These are phyloP conservation scores for Sugiyamaella neomexicana DNA, from an alignment of 1,139 yeast species.

Conservation along the genomic window DNA sequence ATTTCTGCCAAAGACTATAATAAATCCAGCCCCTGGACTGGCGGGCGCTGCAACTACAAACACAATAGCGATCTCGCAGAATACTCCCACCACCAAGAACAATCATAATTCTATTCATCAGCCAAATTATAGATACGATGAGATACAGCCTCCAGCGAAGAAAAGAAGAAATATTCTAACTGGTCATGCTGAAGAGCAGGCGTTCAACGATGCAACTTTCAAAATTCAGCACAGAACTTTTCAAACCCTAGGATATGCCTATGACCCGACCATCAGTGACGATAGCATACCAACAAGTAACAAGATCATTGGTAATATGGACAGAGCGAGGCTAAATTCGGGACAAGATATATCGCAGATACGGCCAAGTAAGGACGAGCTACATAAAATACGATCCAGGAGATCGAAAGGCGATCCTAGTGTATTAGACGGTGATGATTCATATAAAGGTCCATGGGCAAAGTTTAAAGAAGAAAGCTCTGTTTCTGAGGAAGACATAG, in stretches of 20 bases:
- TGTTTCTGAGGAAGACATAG: slow-evolving; percentile 25
- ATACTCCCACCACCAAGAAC: background rate
- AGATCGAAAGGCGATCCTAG: slow-evolving; percentile 45
- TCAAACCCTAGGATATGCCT: slow-evolving; percentile 38
- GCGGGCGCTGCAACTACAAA: background rate
- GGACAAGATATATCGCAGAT: slow-evolving; percentile 28
- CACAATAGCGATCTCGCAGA: background rate
- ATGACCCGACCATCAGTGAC: slow-evolving; percentile 31
- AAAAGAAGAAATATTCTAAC: slow-evolving; percentile 36
- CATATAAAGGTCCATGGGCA: slow-evolving; percentile 64
- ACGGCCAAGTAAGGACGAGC: slow-evolving; percentile 27
- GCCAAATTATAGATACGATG: slow-evolving; percentile 19
- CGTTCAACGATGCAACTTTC: slow-evolving; percentile 47
- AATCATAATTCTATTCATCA: background rate
- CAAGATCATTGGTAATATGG: slow-evolving; percentile 32
- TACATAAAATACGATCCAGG: slow-evolving; percentile 34
- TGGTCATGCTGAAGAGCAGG: slow-evolving; percentile 44
- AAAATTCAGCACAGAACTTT: slow-evolving; percentile 44
- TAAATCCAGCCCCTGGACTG: slow-evolving; percentile 7
- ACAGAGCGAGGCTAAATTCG: slow-evolving; percentile 24
- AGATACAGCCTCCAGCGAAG: slow-evolving; percentile 23
- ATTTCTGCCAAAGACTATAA: background rate
- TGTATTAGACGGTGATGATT: slow-evolving; percentile 45
- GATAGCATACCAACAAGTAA: slow-evolving; percentile 21
- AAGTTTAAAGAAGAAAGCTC: slow-evolving; percentile 36